Percentiles rank a stretch among this genome's conserved stretches.
These are phyloP conservation scores for Penicillium dipodomyicola DNA, from an alignment of 495 filamentous ascomycete genomes.

Conservation along the genomic window DNA sequence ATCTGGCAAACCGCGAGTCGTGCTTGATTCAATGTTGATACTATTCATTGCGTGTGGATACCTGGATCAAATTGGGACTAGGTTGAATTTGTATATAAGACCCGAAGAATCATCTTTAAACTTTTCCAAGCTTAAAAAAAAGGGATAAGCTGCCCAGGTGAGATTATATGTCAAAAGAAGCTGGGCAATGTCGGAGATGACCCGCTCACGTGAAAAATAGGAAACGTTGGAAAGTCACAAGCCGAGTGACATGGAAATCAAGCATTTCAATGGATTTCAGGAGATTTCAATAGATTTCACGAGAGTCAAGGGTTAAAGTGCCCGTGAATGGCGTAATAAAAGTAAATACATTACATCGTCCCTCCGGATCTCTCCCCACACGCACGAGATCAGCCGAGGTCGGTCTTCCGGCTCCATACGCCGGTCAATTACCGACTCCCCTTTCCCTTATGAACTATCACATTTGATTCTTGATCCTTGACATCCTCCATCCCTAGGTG, in stretches of 20 bases:
- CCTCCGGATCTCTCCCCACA: conserved; percentile 29
- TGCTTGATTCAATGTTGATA: neutral
- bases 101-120: neutral
- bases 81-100: neutral
- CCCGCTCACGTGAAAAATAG: neutral
- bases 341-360: neutral
- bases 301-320: neutral
- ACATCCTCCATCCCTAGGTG: neutral
- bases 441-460: conserved; percentile 4
- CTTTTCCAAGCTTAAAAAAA: neutral
- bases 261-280: neutral
- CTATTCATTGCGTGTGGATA: neutral
- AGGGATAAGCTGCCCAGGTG: neutral
- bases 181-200: neutral
- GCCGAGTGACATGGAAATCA: conserved; percentile 1
- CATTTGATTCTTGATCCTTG: conserved; percentile 8
- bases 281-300: neutral
- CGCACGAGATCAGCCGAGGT: conserved; percentile 42
- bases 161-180: neutral
- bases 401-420: conserved; percentile 21
- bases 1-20: neutral
- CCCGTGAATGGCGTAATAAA: neutral
- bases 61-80: neutral
- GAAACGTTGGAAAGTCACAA: conserved; percentile 4
- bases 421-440: conserved; percentile 28